Base-by-base conservation (phyloP, 1,139 yeast genomes). In the Kluyveromyces sp. region DNA sequence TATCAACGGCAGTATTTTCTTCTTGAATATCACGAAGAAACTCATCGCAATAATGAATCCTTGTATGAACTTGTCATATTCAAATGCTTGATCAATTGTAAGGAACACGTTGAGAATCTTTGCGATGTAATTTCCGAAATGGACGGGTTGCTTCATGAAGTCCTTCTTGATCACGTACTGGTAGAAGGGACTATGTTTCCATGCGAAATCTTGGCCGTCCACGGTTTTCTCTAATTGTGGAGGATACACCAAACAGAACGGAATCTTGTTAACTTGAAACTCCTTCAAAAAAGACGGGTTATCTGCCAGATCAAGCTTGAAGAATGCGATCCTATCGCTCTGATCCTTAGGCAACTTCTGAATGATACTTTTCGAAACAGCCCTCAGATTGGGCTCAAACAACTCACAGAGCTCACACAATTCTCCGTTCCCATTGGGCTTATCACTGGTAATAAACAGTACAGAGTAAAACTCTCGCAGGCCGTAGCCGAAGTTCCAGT, bases 171-270 rank as follows among this genome's bases (percentile, higher is more conserved):
- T 49, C 16, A 52, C 47, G 46, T 61, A 68, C 22, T 62, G 63
- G 46, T 55, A 66, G 46, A 67, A 69, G 11, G 61, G 60, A 13
- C 59, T 53, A 2, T 48, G 42, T 2, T 48, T 34, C 63, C 63
- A 60, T 19, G 56, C 44, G 46, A 56, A 58, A 6, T 51, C 47
- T 3, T 46, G 43, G 13, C 41, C 49, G 3, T 49, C 47, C 7
- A 41, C 16, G 13, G 65, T 63, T 7, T 12, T 9, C 20, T 38
- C 41, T 8, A 9, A 17, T n/a, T 28, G 30, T 3, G 84, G 84
- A 1, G 86, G 86, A 45, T 77, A 70, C 3, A 82, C 65, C 77
- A 87, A 77, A 9, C 80, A 52, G 49, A 77, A 80, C 1, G 94
- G 92, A 2, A 81, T 75, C 3, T 76, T 64, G 3, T 60, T 61